Base-by-base conservation (phyloP, 805 yeast species). In the Candida corydali region DNA sequence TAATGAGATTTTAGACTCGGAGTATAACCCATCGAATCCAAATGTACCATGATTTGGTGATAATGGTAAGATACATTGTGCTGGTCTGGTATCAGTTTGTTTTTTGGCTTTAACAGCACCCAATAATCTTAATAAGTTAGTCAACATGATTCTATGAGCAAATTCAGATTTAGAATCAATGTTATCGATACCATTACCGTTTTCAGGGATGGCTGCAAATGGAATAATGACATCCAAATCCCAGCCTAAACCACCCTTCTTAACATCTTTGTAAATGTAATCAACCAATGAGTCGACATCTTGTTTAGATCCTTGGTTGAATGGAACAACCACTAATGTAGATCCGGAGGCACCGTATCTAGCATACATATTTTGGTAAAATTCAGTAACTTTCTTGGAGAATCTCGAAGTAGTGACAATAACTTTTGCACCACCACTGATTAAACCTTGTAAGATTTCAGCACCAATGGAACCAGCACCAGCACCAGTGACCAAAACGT, bases 381-480 rank as follows among this genome's bases (percentile, higher is more conserved):
- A 91, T 66, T 93, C 98, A 38, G 98, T 89, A 34, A 87, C 95
- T 61, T 82, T 77, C 72, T 86, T 86, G 45, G 95, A 85, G 76
- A 84, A 93, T 64, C 96, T 78, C 18, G 96, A 88, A 36, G 99
- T 93, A 32, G 99, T 93, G 39, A 91, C 96, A 57, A 93, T 72
- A 51, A 89, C 97, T 63, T 84, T 86, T 32, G 98, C 98, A 73
- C 99, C 99, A 69, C 98, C 98, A 56, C 91, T 80, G 39, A 93
- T 73, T 58, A 93, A 73, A 47, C 98, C 98, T 70, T 86, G 94
- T 59, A 93, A 74, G 50, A 93, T 78, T 65, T 93, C 96, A 43
- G 96, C 96, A 70, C 98, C 98, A 57, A 93, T 93, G 35, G 98
- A 93, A 38, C 98, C 98, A 33, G 86, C 89, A 73, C 98, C 98